Base-by-base conservation (phyloP, 345 rosid genomes). In the Ceriops tagal region DNA sequence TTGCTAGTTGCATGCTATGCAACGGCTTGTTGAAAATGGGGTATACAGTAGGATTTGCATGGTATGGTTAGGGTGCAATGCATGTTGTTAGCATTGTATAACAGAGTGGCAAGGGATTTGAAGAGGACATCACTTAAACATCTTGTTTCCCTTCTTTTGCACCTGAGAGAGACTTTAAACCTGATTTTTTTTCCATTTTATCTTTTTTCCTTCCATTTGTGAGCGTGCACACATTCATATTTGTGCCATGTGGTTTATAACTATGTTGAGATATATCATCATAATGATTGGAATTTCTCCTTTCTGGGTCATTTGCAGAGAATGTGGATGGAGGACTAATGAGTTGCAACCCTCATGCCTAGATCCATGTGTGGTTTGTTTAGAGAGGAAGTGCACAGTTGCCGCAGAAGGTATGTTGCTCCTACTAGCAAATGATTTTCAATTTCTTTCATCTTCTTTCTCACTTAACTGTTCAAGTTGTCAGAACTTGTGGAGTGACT, bases 341-440 rank as follows among this genome's bases (percentile, higher is more conserved):
- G 87, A 84, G 69, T 77, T 79, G 47, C 71, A 77, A 7, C 78
- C 77, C 18, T 65, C 88, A 1, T 83, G 89, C 81, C 84, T 80
- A 62, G 98, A 95, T 71, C 87, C 93, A 30, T 92, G 99, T 43
- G 87, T 76, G 58, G 98, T 95, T 65, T 95, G 98, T 71, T 78
- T 95, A 69, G 99, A 95, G 66, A 87, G 89, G 78, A 80, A 77
- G 72, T 92, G 98, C 80, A 81, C 90, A 1, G 96, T 95, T 4
- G 84, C 91, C 0, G 96, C 96, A 69, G 84, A 88, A 83, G 99
- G 97, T 92, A 80, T 56, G 28, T 31, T 55, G 20, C 58, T 30
- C 8, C 28, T 22, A 31, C 8, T 32, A 16, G 70, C 13, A 6
- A 62, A 30, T 59, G 8, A 10, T 30, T 24, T 53, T 28, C 34